Base-by-base conservation (phyloP, 108 stramenopile genomes). In the Aurantiochytrium sp. region DNA sequence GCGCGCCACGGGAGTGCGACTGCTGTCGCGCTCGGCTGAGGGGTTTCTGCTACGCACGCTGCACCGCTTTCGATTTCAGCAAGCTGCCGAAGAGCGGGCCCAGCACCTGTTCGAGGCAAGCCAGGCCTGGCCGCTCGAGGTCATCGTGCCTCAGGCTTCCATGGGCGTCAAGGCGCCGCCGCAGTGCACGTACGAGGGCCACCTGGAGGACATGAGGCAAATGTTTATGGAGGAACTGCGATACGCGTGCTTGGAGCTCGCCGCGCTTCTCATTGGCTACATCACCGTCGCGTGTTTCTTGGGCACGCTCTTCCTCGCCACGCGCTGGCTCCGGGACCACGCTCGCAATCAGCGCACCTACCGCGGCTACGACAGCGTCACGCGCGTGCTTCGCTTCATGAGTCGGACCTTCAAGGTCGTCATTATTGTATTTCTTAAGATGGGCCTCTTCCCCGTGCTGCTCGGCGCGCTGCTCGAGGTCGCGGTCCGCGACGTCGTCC, bases 321-420 rank as follows among this genome's bases (percentile, higher is more conserved):
- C 45, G 39, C 39, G 45, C n/a, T 81, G 39, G 39, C 45, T 81
- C 19, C 39, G 73, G 17, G 73, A 81, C 39, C 39, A 48, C 1
- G 73, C 73, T 12, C 39, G 73, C 8, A 48, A 81, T 24, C 39
- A 12, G 0, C 39, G 42, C 73, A 48, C 73, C 8, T 48, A 27
- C 30, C 73, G 19, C 8, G 73, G 73, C 0, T 81, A 48, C 42
- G 30, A 81, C 73, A 41, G 73, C 45, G 45, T 81, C 73, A 81
- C 73, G n/a, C 4, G 73, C 30, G 73, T 81, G 6, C 2, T 81
- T 6, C 39, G 73, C 12, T 48, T 81, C 73, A 81, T 81, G 73
- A 81, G 73, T 24, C 73, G 39, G 39, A 81, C 73, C n/a, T 81
- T 81, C 73, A 81, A 81, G 45, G 73, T 81, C 8, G 73, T 81